Evolutionary conservation across 2,329 filamentous ascomycete genomes (phyloP).

Genomic region (Fragosphaeria purpurea): DNA sequence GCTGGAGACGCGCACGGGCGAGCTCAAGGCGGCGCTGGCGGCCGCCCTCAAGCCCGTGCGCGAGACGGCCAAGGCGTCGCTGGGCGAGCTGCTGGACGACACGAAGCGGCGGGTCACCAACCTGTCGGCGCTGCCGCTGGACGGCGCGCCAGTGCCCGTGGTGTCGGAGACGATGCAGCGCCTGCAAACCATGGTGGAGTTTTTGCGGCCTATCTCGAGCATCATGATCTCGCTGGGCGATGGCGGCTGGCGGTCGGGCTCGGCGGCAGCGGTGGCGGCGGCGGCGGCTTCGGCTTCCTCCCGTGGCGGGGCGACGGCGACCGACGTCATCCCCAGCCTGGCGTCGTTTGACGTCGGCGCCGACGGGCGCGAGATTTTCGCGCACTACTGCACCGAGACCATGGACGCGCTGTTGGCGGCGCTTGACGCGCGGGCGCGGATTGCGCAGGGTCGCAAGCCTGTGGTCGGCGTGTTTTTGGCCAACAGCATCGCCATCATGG

Average conservation of each 20-base stretch:
- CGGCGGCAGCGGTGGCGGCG: slow-evolving; percentile 39
- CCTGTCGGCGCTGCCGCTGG: slow-evolving; percentile 60
- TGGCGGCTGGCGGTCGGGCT: slow-evolving; percentile 67
- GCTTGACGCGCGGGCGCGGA: slow-evolving; percentile 63
- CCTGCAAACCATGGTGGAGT: slow-evolving; percentile 77
- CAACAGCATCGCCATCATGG: slow-evolving; percentile 76
- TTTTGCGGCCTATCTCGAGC: slow-evolving; percentile 74
- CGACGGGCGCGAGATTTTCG: slow-evolving; percentile 79
- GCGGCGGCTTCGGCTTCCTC: neutral
- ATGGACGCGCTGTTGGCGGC: slow-evolving; percentile 70
- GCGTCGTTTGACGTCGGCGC: slow-evolving; percentile 79
- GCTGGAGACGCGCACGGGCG: slow-evolving; percentile 64
- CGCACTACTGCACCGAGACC: slow-evolving; percentile 81
- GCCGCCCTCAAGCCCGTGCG: slow-evolving; percentile 82
- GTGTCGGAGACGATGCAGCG: slow-evolving; percentile 79
- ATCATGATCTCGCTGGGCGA: slow-evolving; percentile 90
- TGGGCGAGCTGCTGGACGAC: slow-evolving; percentile 76
- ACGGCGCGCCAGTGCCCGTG: slow-evolving; percentile 68
- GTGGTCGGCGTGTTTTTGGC: slow-evolving; percentile 81
- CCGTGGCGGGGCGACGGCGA: neutral
- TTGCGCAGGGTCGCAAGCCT: slow-evolving; percentile 51
- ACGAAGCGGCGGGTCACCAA: slow-evolving; percentile 58
- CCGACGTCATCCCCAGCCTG: slow-evolving; percentile 57
- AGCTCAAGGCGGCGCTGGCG: slow-evolving; percentile 72
- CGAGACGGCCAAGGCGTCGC: slow-evolving; percentile 80